phyloP scores from a whole-genome alignment of 2,329 filamentous ascomycete genomes.

The Tolypocladium album region DNA sequence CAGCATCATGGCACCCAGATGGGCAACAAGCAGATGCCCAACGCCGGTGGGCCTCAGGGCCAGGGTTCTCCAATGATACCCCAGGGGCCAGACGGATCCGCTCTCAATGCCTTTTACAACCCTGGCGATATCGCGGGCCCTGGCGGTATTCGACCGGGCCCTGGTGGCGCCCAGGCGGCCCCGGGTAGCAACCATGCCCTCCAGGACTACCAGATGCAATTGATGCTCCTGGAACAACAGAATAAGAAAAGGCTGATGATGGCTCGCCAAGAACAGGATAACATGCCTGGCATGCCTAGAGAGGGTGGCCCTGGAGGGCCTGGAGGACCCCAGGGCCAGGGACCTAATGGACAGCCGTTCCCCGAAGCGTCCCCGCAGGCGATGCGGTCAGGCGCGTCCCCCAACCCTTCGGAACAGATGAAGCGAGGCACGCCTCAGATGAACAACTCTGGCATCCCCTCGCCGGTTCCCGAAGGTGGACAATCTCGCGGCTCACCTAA shows the following conservation, averaged over 20 bases:
- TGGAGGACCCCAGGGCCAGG: conserved; percentile 41
- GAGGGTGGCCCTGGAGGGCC: conserved; percentile 40
- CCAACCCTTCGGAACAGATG: conserved; percentile 69
- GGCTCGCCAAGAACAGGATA: conserved; percentile 71
- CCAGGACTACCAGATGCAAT: conserved; percentile 82
- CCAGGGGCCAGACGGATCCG: conserved; percentile 55
- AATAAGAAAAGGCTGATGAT: conserved; percentile 80
- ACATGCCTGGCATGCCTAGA: conserved; percentile 36
- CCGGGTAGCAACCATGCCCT: conserved; percentile 63
- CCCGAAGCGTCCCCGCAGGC: conserved; percentile 61
- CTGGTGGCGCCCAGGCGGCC: conserved; percentile 34
- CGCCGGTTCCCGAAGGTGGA: conserved; percentile 57
- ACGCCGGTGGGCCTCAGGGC: conserved; percentile 56
- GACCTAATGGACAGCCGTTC: conserved; percentile 52
- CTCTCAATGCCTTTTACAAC: conserved; percentile 52
- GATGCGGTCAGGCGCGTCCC: conserved; percentile 59
- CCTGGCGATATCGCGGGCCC: conserved; percentile 46
- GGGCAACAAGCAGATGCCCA: conserved; percentile 71
- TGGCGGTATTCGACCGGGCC: conserved; percentile 46
- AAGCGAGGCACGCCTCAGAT: conserved; percentile 69
- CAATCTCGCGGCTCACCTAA: conserved; percentile 58
- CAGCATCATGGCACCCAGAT: conserved; percentile 74
- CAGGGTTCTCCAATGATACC: conserved; percentile 79
- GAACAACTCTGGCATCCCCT: conserved; percentile 57
- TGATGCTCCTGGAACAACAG: conserved; percentile 79